Evolutionary conservation across 1,139 yeast species (phyloP).

Genomic region (Taiozyma sp.): DNA sequence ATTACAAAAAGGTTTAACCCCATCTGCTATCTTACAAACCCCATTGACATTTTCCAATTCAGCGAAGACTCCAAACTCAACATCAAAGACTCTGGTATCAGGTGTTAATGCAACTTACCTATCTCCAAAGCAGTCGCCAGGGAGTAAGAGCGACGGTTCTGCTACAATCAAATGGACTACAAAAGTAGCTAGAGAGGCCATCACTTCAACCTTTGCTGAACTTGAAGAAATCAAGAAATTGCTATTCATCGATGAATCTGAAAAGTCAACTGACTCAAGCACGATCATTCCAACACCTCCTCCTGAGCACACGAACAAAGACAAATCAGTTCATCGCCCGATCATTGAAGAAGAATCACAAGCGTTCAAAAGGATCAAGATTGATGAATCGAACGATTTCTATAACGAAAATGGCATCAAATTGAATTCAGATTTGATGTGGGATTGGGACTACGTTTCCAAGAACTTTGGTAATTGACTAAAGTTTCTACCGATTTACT

Average conservation of each 20-base stretch:
- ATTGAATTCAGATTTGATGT: constrained; percentile 16
- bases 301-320: constrained; percentile 12
- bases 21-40: constrained; percentile 25
- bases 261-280: not conserved
- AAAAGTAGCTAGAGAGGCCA: constrained; percentile 20
- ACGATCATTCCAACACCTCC: constrained; percentile 20
- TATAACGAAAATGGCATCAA: constrained; percentile 15
- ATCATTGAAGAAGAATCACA: constrained; percentile 1
- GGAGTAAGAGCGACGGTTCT: constrained; percentile 4
- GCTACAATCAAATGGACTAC: constrained; percentile 16
- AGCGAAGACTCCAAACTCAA: constrained; percentile 21
- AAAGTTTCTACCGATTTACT: not conserved
- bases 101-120: constrained; percentile 8
- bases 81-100: constrained; percentile 8
- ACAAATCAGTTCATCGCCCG: not conserved
- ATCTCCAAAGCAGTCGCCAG: constrained; percentile 23
- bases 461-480: not conserved
- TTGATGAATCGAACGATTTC: constrained; percentile 17
- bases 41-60: constrained; percentile 23
- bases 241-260: constrained; percentile 10
- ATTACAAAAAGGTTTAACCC: constrained; percentile 21
- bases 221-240: constrained; percentile 18
- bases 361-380: constrained; percentile 14
- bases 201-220: constrained; percentile 13
- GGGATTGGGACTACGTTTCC: constrained; percentile 19